phyloP scores from a whole-genome alignment of 2,329 filamentous ascomycete genomes.

The Verticillium zaregamsianum region DNA sequence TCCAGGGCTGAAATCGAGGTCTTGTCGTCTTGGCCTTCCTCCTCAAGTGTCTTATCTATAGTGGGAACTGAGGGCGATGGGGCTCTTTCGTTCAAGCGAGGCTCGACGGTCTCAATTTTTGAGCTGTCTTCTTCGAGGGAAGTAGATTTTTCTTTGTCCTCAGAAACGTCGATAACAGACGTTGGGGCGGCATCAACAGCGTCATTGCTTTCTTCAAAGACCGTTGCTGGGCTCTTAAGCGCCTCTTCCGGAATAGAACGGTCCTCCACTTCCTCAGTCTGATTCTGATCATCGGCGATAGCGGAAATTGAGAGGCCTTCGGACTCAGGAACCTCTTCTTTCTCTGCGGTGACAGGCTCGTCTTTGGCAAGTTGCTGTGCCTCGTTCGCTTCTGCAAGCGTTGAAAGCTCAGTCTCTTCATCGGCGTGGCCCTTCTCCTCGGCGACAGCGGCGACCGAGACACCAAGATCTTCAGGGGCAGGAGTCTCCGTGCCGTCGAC shows the following conservation, averaged over 20 bases:
- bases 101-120: background rate
- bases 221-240: background rate
- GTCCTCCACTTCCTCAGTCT: background rate
- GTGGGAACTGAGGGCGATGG: no score
- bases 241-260: background rate
- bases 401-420: background rate
- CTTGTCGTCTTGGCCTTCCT: no score
- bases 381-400: background rate
- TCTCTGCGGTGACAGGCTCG: background rate
- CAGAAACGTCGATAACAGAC: background rate
- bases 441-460: background rate
- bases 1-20: no score
- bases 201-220: conserved; percentile 28
- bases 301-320: no score
- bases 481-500: background rate
- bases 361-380: background rate
- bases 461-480: background rate
- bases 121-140: background rate
- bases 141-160: no score
- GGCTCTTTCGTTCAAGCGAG: background rate
- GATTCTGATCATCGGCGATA: background rate
- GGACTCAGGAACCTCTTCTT: background rate
- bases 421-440: background rate
- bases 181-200: background rate
- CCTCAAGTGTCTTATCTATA: no score